Evolutionary conservation across 805 yeast genomes (phyloP), one percentile per base, ranked within the genome.

Genomic region (Myxozyma vanderwaltii): DNA sequence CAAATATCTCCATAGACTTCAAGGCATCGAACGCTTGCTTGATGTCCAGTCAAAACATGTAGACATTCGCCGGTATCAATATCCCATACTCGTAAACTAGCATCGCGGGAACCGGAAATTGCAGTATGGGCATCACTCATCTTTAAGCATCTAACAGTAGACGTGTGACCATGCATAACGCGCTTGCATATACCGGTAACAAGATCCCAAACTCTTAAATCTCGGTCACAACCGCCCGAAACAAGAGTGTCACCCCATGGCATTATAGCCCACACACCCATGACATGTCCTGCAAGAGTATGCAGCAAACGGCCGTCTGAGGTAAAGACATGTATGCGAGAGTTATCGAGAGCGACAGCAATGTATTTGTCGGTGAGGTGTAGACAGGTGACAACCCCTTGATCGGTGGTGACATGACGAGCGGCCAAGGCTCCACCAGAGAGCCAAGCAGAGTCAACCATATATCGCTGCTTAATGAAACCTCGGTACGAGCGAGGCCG

Each of bases 181-280:
- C 89, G 81, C 38, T 88, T 83, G 72, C 97, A 90, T 72, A 86
- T 89, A 24, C 96, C 95, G 24, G 92, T 82, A 64, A 84, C 79
- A 66, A 91, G 81, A 74, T 92, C 96, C 99, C 99, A 92, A 65
- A 92, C 91, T 71, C 97, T 82, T 23, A 92, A 96, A 39, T 96
- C 91, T 70, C 97, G 82, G 75, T 92, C 99, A 66, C 98, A 97
- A 19, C 96, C 90, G 38, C 98, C 98, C 36, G 95, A 86, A 21
- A 92, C 96, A 65, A 92, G 81, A 68, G 92, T 86, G 69, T 91
- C 84, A 44, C 96, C 97, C 75, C 86, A 90, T 1, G 96, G 89
- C 44, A 91, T 87, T 61, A 94, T 86, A 31, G 96, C 91, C 97
- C 98, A 92, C 13, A 94, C 96, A 41, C 98, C 99, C 79, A 91